Evolutionary conservation across 2,329 filamentous ascomycete genomes (phyloP), one percentile per base, ranked within the genome.

Genomic region (Phialophora tarda): DNA sequence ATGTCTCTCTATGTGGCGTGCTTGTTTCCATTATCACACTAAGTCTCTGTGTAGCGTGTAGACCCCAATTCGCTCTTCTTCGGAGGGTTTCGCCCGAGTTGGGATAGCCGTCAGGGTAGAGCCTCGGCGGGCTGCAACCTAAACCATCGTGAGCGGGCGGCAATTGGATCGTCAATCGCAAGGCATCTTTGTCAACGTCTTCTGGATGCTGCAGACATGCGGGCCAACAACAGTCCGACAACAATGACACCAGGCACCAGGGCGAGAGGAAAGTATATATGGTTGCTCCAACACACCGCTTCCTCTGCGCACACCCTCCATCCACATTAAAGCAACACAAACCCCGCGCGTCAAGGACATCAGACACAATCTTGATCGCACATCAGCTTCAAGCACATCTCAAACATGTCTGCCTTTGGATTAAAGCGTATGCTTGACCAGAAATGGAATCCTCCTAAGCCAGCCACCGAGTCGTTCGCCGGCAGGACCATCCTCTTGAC

Each of bases 401-500:
- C 44, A 24, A 30, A 41, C 1, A 67, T 67, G 65, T 57, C 51
- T 1, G 2, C 60, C 38, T 26, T 64, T 23, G 60, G 64, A 21
- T 17, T 66, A n/a, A 44, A 47, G 30, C 64, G 56, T 38, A 30
- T 67, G 41, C 48, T 67, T 26, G 44, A 59, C 26, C 66, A 71
- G 53, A 71, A 65, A 55, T 47, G 28, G 56, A 66, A 69, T 32
- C 62, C 66, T 23, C 65, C 66, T 12, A 50, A 61, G 30, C 77
- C 82, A 47, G 76, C 78, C 24, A 75, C 65, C 4, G 69, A 73
- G 54, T 80, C 79, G 1, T 80, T 84, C 56, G 76, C 75, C 8
- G 79, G 80, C 12, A 81, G 81, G 69, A 82, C 79, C 0, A 78
- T 84, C 2, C 74, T 85, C 8, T 71, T 85, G 17, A 84, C 83